Conservation (phyloP, 2,329 filamentous ascomycete species). For the Colletotrichum zoysiae region DNA sequence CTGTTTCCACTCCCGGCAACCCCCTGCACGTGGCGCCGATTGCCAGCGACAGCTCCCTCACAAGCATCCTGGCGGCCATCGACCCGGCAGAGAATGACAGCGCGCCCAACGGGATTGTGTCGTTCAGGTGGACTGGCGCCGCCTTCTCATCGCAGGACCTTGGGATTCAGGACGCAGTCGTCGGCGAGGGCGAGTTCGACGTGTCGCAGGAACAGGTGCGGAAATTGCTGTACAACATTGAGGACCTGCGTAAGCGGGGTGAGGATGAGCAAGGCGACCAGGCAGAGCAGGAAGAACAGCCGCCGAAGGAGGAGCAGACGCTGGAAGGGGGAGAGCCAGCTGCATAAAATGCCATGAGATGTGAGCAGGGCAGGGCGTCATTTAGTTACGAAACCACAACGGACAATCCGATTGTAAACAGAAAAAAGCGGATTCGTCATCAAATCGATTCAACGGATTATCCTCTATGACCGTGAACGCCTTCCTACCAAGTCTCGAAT, state of each 20-base stretch:
- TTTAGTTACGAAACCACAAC: neutral
- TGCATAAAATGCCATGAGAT: neutral
- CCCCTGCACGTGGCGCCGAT: constrained; percentile 67
- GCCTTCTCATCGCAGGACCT: constrained; percentile 37
- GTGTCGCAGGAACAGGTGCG: constrained; percentile 55
- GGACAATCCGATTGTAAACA: neutral
- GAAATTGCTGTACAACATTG: constrained; percentile 60
- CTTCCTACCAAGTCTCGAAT: constrained; percentile 42
- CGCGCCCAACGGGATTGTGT: constrained; percentile 41
- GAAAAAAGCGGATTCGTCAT: constrained; percentile 25
- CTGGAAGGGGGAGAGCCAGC: neutral
- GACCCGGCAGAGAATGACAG: constrained; percentile 50
- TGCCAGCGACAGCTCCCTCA: constrained; percentile 43
- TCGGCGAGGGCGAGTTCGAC: constrained; percentile 48
- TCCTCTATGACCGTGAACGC: constrained; percentile 42
- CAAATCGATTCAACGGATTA: constrained; percentile 41
- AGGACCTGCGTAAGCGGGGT: constrained; percentile 61
- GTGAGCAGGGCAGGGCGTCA: neutral
- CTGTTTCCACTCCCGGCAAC: constrained; percentile 72
- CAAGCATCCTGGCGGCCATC: constrained; percentile 55
- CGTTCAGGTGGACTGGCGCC: constrained; percentile 44
- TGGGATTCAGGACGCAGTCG: constrained; percentile 23
- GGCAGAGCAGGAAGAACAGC: constrained; percentile 46
- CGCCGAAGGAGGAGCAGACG: constrained; percentile 9
- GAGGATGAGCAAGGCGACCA: constrained; percentile 43